Evolutionary conservation across 129 eudicot genomes (phyloP).

Genomic region (Artemisia tridentata): DNA sequence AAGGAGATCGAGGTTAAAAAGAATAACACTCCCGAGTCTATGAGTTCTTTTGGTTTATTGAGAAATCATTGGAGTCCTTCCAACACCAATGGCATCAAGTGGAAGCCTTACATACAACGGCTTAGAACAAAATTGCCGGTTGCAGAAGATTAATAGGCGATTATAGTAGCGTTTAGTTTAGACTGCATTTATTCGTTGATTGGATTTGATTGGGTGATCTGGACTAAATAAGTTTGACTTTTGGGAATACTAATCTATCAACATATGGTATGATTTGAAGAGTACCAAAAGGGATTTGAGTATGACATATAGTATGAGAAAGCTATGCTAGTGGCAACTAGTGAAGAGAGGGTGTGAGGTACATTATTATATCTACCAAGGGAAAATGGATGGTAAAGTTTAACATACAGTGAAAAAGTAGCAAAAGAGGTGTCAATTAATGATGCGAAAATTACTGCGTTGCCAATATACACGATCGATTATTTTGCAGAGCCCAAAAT

Average conservation of each 20-base stretch:
- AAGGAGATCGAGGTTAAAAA: slow-evolving; percentile 42
- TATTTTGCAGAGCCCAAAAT: too few species aligned
- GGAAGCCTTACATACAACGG: slow-evolving; percentile 50
- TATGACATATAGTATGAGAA: slow-evolving; percentile 25
- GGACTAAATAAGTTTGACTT: slow-evolving; percentile 23
- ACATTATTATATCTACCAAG: slow-evolving; percentile 16
- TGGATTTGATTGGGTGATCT: slow-evolving; percentile 34
- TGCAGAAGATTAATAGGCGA: slow-evolving; percentile 31
- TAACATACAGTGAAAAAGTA: slow-evolving; percentile 39
- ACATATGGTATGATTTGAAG: slow-evolving; percentile 45
- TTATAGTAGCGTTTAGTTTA: slow-evolving; percentile 28
- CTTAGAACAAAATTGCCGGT: slow-evolving; percentile 38
- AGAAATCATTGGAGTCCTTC: slow-evolving; percentile 32
- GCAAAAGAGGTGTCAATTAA: slow-evolving; percentile 20
- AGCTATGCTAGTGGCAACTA: slow-evolving; percentile 37
- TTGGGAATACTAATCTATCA: slow-evolving; percentile 37
- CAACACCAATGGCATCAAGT: slow-evolving; percentile 42
- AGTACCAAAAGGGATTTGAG: slow-evolving; percentile 28
- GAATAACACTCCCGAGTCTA: slow-evolving; percentile 40
- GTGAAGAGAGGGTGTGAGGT: slow-evolving; percentile 36
- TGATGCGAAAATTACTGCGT: too few species aligned
- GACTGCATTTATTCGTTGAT: slow-evolving; percentile 38
- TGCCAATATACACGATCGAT: too few species aligned
- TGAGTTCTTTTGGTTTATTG: slow-evolving; percentile 19
- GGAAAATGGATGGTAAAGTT: slow-evolving; percentile 28